Evolutionary conservation across 2,329 filamentous ascomycete species (phyloP).

Genomic region (Colletotrichum aenigma): DNA sequence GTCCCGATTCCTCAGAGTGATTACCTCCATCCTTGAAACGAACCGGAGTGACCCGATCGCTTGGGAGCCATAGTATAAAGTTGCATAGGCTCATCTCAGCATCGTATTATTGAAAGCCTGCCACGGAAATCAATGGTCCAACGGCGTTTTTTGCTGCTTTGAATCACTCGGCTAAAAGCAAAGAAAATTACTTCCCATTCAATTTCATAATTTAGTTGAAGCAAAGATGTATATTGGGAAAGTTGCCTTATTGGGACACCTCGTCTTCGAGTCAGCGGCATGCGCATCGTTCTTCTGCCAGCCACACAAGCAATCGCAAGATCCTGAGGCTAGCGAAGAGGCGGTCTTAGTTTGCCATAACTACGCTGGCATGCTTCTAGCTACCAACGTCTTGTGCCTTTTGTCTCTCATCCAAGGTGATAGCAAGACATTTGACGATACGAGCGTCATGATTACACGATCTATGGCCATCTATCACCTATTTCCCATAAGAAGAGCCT

Average conservation of each 20-base stretch:
- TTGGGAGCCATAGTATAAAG: not conserved
- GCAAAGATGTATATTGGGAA: not conserved
- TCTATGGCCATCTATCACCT: not conserved
- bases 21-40: not conserved
- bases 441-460: not conserved
- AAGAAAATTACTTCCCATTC: not conserved
- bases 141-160: not conserved
- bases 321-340: not conserved
- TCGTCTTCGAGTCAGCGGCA: not conserved
- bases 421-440: not conserved
- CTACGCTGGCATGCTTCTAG: slow-evolving; percentile 3
- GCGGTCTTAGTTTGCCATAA: not conserved
- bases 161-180: not conserved
- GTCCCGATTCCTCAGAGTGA: not conserved
- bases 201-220: not conserved
- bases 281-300: not conserved
- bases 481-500: not conserved
- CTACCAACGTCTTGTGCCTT: not conserved
- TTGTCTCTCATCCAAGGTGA: not conserved
- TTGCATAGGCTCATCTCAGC: not conserved
- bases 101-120: not conserved
- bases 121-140: not conserved
- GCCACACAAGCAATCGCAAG: not conserved
- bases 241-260: not conserved
- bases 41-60: not conserved